Base-by-base conservation (phyloP, 495 filamentous ascomycete genomes). In the Eremomyces bilateralis region DNA sequence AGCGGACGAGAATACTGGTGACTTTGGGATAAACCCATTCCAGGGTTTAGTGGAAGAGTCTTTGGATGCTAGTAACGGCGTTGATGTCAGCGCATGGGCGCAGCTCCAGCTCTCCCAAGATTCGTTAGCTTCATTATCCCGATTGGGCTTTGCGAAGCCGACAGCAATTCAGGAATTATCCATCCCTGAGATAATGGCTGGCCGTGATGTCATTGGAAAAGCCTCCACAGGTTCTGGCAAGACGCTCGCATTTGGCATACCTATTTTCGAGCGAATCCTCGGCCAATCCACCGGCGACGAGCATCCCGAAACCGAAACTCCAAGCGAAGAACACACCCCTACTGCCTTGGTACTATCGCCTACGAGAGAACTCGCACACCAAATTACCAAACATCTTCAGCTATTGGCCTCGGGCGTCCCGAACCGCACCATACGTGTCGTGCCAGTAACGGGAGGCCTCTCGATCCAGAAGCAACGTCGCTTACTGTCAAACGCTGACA, bases 391-490 rank as follows among this genome's bases (percentile, higher is more conserved):
- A 17, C 88, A 97, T 50, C 66, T 97, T 32, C 74, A 64, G 18
- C 63, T 71, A 2, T 59, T 97, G 13, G 76, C 67, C 35, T 59
- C 53, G 0, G 63, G 64, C 33, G 64, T 72, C 1, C 69, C 66
- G 13, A 79, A 84, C 37, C 71, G 80, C 17, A 81, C 81, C 10
- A 54, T 97, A 12, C n/a, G n/a, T n/a, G n/a, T n/a, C n/a, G n/a
- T n/a, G n/a, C n/a, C n/a, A n/a, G n/a, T n/a, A n/a, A 94, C 84
- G 1, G 88, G 88, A 43, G 88, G 88, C 6, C 54, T 97, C 24
- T 83, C 88, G 4, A 59, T 92, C 28, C 80, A 91, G 35, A 95
- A 95, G 54, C 88, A 97, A 48, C 71, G 84, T 44, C 67, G 88
- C 29, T 65, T 80, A 43, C 58, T 97, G 17, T 57, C 57, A 8